These are phyloP conservation scores for Orbilia blumenaviensis DNA, from an alignment of 2,329 filamentous ascomycete species.

Conservation along the genomic window DNA sequence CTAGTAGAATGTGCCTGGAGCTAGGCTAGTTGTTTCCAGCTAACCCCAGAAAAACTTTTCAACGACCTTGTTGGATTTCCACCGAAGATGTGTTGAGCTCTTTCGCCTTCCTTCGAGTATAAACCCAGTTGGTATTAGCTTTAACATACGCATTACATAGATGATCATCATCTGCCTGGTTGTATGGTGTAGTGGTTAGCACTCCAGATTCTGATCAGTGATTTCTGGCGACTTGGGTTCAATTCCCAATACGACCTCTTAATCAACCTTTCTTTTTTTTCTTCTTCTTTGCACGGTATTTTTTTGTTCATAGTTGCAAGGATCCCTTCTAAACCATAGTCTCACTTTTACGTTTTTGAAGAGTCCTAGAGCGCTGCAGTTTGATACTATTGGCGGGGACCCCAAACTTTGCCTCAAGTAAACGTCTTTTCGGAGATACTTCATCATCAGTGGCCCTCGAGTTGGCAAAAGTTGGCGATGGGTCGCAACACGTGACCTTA, in stretches of 20 bases:
- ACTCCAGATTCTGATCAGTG: slow-evolving; percentile 53
- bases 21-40: no score
- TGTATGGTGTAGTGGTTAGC: slow-evolving; percentile 55
- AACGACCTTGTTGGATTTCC: not conserved
- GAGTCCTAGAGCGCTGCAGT: no score
- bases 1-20: no score
- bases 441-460: not conserved
- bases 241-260: slow-evolving; percentile 54
- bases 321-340: not conserved
- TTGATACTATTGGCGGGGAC: not conserved
- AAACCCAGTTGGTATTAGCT: not conserved
- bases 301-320: not conserved
- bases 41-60: not conserved
- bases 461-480: not conserved
- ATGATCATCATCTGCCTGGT: slow-evolving; percentile 23
- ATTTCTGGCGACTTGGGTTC: slow-evolving; percentile 54
- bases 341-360: not conserved
- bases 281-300: no score
- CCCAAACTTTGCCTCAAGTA: not conserved
- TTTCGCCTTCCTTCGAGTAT: not conserved
- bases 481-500: slow-evolving; percentile 11
- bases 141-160: not conserved
- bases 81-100: not conserved
- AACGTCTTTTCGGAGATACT: not conserved
- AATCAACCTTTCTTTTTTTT: slow-evolving; percentile 35